Evolutionary conservation across 2,329 filamentous ascomycete genomes (phyloP), one percentile per base, ranked within the genome.

Genomic region (Fusarium chaquense): DNA sequence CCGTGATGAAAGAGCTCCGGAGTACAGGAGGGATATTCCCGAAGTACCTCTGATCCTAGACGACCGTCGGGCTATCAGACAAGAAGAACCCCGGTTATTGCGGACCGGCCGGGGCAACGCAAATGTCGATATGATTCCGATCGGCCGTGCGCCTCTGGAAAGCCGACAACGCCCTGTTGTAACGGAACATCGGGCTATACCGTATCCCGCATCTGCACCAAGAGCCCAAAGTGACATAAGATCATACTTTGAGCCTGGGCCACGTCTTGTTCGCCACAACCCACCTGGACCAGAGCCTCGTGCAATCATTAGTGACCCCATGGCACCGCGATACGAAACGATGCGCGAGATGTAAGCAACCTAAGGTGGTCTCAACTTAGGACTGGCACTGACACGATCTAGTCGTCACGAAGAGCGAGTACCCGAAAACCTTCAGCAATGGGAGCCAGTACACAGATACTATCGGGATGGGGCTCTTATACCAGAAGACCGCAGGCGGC

Each of bases 331-430:
- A 46, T 65, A 63, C 44, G 65, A 75, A 33, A 62, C 60, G 47
- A 72, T 69, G n/a, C 65, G 61, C 61, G 73, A 75, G 33, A 58
- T 75, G 75, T 77, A 67, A 69, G 75, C 69, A 53, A 13, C 44
- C 9, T n/a, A 8, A 24, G 9, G 11, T n/a, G 3, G 30, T 20
- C n/a, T 5, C 35, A 32, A 41, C 26, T 12, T 40, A 18, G 12
- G 15, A 6, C 3, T 28, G 20, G 24, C 10, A 33, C 74, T 77
- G 30, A 76, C 62, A 33, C 20, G 26, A 49, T 36, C 22, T 47
- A 75, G 71, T 57, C 62, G 53, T 65, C 54, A 61, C 24, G 46
- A 63, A 35, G 65, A 69, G 49, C 52, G 57, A 47, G 40, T 32
- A n/a, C 46, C 49, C 5, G 54, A 55, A 9, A 43, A 24, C 16